These are phyloP conservation scores for Oleoguttula mirabilis DNA, from an alignment of 495 filamentous ascomycete species.

Conservation along the genomic window DNA sequence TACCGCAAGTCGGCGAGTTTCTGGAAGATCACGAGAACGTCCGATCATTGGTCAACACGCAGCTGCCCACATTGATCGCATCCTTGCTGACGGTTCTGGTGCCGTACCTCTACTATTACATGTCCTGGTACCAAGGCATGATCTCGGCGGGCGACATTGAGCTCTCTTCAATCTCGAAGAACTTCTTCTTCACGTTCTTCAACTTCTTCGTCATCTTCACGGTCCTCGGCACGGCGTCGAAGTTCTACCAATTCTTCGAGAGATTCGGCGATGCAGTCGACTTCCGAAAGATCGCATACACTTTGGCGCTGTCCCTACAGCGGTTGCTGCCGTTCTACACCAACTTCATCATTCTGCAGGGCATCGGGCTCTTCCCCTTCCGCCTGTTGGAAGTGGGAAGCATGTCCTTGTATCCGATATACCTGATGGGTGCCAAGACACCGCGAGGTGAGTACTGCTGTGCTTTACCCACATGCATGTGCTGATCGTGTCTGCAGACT, in stretches of 20 bases:
- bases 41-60: slow-evolving; percentile 70
- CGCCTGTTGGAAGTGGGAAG: slow-evolving; percentile 82
- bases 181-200: slow-evolving; percentile 99
- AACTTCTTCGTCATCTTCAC: slow-evolving; percentile 96
- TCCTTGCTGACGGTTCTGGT: slow-evolving; percentile 80
- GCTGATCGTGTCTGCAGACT: slow-evolving; percentile 39
- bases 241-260: slow-evolving; percentile 54
- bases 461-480: not conserved
- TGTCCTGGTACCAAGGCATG: slow-evolving; percentile 58
- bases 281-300: slow-evolving; percentile 62
- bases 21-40: slow-evolving; percentile 55
- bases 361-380: slow-evolving; percentile 82
- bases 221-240: slow-evolving; percentile 70
- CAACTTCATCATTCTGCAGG: slow-evolving; percentile 90
- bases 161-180: slow-evolving; percentile 89
- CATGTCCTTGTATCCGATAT: slow-evolving; percentile 72
- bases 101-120: slow-evolving; percentile 81
- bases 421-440: slow-evolving; percentile 65
- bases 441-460: slow-evolving; percentile 45
- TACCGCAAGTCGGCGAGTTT: slow-evolving; percentile 54
- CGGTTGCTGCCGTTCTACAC: slow-evolving; percentile 71
- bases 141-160: slow-evolving; percentile 92
- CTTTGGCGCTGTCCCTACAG: slow-evolving; percentile 64
- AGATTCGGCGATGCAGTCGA: slow-evolving; percentile 64
- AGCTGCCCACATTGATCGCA: slow-evolving; percentile 70